Evolutionary conservation across 2,329 filamentous ascomycete species (phyloP).

Genomic region (Clonostachys byssicola): DNA sequence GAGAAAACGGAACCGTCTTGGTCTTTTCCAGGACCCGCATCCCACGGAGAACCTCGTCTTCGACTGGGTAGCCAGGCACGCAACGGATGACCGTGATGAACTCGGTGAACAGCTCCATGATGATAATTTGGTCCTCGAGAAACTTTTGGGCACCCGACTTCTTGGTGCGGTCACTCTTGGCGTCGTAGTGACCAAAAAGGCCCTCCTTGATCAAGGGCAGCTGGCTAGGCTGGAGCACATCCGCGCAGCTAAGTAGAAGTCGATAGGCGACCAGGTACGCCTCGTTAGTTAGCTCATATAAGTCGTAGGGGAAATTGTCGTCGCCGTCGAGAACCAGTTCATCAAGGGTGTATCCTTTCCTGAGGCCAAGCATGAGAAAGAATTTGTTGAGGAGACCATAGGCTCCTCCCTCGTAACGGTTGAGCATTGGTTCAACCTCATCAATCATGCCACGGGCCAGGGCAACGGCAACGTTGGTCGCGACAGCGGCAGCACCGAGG

Average conservation of each 20-base stretch:
- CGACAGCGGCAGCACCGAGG: conserved; percentile 22
- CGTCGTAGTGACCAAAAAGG: too few relatives aligned
- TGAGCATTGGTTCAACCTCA: conserved; percentile 15
- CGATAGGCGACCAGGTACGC: conserved; percentile 10
- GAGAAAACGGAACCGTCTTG: conserved; percentile 21
- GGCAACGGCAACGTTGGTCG: conserved; percentile 27
- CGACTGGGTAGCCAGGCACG: conserved; percentile 13
- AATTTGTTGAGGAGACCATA: conserved; percentile 9
- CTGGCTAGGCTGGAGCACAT: too few relatives aligned
- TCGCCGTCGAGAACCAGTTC: conserved; percentile 1
- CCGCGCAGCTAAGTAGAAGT: neutral
- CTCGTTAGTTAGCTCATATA: conserved; percentile 16
- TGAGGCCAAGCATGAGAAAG: conserved; percentile 5
- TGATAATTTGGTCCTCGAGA: conserved; percentile 24
- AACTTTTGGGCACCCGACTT: conserved; percentile 20
- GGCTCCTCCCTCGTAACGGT: conserved; percentile 13
- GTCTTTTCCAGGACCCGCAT: conserved; percentile 22
- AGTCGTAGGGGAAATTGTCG: conserved; percentile 14
- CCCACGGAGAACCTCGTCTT: conserved; percentile 30
- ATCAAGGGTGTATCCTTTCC: conserved; percentile 7
- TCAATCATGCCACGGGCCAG: conserved; percentile 24
- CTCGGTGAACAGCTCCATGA: conserved; percentile 26
- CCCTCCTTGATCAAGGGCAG: too few relatives aligned
- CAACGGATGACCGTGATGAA: conserved; percentile 13
- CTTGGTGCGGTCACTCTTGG: conserved; percentile 7